Base-by-base conservation (phyloP, 805 yeast species). In the Saturnispora sanitii region DNA sequence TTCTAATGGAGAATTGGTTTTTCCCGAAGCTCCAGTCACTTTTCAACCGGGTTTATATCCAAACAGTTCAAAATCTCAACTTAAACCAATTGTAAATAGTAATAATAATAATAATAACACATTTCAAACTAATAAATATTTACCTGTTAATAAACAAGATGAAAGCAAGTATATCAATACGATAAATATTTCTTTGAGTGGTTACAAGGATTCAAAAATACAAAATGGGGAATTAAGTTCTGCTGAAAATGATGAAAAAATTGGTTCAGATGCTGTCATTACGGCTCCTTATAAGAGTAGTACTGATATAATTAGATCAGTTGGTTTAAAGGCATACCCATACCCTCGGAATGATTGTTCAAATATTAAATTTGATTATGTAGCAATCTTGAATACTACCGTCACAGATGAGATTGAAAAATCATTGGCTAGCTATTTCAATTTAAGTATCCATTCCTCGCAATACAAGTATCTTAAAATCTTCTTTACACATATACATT, bases 401-500 rank as follows among this genome's bases (percentile, higher is more conserved):
- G 45, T 60, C 15, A 39, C 50, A 3, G 50, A 53, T 17, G 40
- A 44, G 5, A 59, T 57, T 34, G 30, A 59, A 17, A 39, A 44
- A n/a, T 45, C 49, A 6, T 41, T 61, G 12, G 60, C 64, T 1
- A 36, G 48, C 3, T 60, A 52, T 35, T 61, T 58, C 45, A 55
- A 55, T 35, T 60, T 62, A 56, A 37, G 55, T 3, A 18, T 46
- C 5, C 36, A 55, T 5, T 60, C 65, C 1, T 46, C 62, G 2
- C 65, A 61, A 43, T 41, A 50, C n/a, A 53, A 52, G 20, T 61
- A 62, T 33, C 37, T 62, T 38, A 58, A 54, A 25, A 56, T 58
- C 5, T 56, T 61, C 33, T 49, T 61, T 28, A 61, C 66, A 21
- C 55, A 60, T 37, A 53, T 62, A 25, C 64, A 61, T 37, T 45